A percentile compares a stretch with the other conserved stretches of the same genome.
phyloP scores from a whole-genome alignment of 2,329 filamentous ascomycete genomes.

The Pseudogymnoascus sp. region DNA sequence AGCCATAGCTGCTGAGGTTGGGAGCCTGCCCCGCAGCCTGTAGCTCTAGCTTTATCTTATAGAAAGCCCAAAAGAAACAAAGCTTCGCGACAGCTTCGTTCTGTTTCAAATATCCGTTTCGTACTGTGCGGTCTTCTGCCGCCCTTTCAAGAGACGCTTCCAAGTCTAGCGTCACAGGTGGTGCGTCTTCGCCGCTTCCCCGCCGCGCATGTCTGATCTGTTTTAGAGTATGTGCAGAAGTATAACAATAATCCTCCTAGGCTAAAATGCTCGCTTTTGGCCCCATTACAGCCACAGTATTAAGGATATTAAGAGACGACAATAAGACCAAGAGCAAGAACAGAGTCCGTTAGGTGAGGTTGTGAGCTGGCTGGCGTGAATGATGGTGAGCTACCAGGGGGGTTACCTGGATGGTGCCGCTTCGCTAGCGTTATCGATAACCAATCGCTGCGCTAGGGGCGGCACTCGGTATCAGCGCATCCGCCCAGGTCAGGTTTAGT shows the following conservation, averaged over 20 bases:
- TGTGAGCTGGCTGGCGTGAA: not conserved
- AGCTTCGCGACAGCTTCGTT: not conserved
- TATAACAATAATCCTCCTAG: not conserved
- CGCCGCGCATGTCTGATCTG: conserved; percentile 3
- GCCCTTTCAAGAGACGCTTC: not conserved
- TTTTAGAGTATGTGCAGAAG: not conserved
- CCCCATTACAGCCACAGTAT: not conserved
- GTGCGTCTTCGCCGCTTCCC: conserved; percentile 3
- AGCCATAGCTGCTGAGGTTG: conserved; percentile 20
- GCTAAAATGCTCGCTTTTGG: not conserved
- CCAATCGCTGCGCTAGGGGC: conserved; percentile 1
- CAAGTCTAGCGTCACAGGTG: conserved; percentile 2
- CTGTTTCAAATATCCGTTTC: not conserved
- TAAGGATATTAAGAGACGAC: not conserved
- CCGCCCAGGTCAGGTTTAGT: not conserved
- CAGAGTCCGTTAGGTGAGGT: conserved; percentile 3
- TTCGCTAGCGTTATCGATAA: conserved; percentile 7
- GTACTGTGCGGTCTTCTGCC: not conserved
- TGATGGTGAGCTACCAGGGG: conserved; percentile 2
- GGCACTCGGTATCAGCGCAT: conserved; percentile 3
- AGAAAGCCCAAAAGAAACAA: not conserved
- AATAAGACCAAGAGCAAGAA: not conserved
- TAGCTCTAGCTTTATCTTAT: not conserved
- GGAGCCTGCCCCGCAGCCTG: not conserved
- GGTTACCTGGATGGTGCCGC: conserved; percentile 4